Conservation (phyloP, 495 filamentous ascomycete genomes). For the Schizothecium vesticola region DNA sequence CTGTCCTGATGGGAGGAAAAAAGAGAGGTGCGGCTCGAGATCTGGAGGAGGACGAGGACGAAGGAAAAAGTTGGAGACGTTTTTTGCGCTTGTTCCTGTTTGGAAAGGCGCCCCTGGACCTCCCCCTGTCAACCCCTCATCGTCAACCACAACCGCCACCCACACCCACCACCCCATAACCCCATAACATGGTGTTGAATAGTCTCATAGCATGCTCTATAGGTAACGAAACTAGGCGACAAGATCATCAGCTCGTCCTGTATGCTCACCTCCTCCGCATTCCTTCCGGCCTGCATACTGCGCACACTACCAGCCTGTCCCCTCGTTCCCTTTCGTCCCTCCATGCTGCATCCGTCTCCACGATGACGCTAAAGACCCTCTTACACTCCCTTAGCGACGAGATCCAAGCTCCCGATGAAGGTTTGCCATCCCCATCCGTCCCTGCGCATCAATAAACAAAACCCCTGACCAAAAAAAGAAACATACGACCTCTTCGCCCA, state of each 20-base stretch:
- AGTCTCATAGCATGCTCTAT: background rate
- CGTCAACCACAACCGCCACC: background rate
- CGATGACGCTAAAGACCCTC: background rate
- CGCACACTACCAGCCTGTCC: too few relatives aligned
- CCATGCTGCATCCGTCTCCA: background rate
- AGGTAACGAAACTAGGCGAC: background rate
- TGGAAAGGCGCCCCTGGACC: background rate
- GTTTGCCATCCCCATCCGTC: background rate
- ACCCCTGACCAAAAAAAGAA: slow-evolving; percentile 39
- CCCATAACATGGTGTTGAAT: background rate
- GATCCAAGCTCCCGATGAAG: slow-evolving; percentile 10
- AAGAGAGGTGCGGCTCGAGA: background rate
- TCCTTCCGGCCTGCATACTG: background rate
- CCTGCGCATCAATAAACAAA: background rate
- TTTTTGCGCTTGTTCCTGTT: background rate
- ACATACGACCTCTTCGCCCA: slow-evolving; percentile 80
- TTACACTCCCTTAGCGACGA: slow-evolving; percentile 1
- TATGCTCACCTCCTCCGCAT: background rate
- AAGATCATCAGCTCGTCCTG: background rate
- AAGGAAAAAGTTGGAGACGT: background rate
- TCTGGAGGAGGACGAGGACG: background rate
- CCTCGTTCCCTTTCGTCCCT: background rate
- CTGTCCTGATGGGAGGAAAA: background rate
- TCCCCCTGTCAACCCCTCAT: background rate
- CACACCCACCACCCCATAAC: background rate